A percentile compares a stretch with the other conserved stretches of the same genome.
Evolutionary conservation across 345 rosid genomes (phyloP).

Genomic region (Corchorus olitorius): DNA sequence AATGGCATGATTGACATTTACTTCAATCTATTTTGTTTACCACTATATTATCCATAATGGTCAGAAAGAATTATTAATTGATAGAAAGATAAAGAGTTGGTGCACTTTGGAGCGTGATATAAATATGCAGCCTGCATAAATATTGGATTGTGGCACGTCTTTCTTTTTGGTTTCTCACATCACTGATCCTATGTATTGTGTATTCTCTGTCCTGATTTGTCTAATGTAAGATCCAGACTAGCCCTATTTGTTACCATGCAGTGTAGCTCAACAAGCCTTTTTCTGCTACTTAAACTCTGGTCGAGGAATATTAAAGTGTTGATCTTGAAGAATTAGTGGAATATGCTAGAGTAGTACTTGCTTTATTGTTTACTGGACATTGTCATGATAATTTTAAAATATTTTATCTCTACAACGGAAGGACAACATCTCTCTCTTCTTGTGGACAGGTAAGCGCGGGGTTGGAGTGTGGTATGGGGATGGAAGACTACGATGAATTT

Average conservation of each 20-base stretch:
- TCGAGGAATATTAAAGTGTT: neutral
- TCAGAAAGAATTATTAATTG: too few species aligned
- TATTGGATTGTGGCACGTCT: too few species aligned
- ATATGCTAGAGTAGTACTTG: neutral
- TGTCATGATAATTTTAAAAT: neutral
- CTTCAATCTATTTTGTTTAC: too few species aligned
- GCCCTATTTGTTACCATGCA: neutral
- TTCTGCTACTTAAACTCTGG: neutral
- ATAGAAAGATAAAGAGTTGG: too few species aligned
- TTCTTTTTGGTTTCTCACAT: too few species aligned
- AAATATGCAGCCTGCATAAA: too few species aligned
- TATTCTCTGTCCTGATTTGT: neutral
- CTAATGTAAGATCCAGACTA: neutral
- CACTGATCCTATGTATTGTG: neutral
- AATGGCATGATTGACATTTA: too few species aligned
- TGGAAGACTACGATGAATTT: slow-evolving; percentile 72
- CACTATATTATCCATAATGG: too few species aligned
- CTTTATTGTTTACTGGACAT: neutral
- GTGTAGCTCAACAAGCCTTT: neutral
- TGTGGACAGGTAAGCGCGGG: slow-evolving; percentile 70
- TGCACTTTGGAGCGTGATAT: too few species aligned
- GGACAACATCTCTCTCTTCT: neutral
- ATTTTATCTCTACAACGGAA: neutral
- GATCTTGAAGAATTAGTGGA: neutral
- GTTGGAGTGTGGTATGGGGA: slow-evolving; percentile 84